These are phyloP conservation scores for Podila minutissima DNA, from an alignment of 192 early-diverging fungal species.

Conservation along the genomic window DNA sequence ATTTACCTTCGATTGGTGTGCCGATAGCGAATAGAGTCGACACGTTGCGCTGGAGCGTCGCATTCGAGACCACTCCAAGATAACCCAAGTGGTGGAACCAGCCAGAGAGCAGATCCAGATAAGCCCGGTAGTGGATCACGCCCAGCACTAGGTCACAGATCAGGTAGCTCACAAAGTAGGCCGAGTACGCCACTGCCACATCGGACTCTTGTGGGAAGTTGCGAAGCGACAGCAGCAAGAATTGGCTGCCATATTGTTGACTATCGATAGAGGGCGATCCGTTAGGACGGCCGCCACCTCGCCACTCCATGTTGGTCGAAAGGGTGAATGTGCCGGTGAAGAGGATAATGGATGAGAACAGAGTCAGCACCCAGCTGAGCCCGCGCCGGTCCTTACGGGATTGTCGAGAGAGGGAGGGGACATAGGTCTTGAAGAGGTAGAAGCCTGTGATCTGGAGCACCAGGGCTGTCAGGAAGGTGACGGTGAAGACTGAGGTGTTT, in stretches of 20 bases:
- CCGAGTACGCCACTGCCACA: conserved; percentile 28
- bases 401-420: conserved; percentile 4
- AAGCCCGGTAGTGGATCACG: conserved; percentile 20
- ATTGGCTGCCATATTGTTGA: not conserved
- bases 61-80: conserved; percentile 21
- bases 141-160: conserved; percentile 41
- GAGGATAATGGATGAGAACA: conserved; percentile 40
- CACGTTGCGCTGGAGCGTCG: conserved; percentile 21
- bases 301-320: conserved; percentile 38
- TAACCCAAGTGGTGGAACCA: conserved; percentile 43
- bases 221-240: conserved; percentile 16
- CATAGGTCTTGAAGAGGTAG: conserved; percentile 20
- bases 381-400: conserved; percentile 5
- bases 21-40: conserved; percentile 39
- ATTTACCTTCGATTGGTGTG: conserved; percentile 42
- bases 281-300: not conserved
- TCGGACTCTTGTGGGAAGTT: conserved; percentile 25
- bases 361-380: conserved; percentile 37
- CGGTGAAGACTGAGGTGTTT: conserved; percentile 29
- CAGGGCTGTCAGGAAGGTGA: conserved; percentile 12
- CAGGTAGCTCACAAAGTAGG: conserved; percentile 46
- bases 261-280: not conserved
- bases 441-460: conserved; percentile 28
- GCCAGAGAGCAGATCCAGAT: conserved; percentile 40
- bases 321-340: conserved; percentile 37